Conservation (phyloP, 768 basidiomycete genomes). For the Kwoniella europaea region DNA sequence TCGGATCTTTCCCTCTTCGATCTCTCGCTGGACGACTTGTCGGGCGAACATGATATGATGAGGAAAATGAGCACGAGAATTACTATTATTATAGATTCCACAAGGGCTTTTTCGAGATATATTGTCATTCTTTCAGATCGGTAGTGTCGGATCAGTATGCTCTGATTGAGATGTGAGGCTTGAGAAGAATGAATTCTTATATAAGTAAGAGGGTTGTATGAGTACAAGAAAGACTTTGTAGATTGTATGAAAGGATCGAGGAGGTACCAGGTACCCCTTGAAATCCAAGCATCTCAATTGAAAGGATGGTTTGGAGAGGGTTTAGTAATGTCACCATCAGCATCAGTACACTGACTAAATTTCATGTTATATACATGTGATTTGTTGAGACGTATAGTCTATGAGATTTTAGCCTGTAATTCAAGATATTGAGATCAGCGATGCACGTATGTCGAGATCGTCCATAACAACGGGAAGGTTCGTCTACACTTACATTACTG, state of each 20-base stretch:
- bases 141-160: background rate
- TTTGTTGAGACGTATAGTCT: no score
- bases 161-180: background rate
- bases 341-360: no score
- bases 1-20: background rate
- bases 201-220: background rate
- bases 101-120: slow-evolving; percentile 19
- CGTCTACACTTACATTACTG: slow-evolving; percentile 70
- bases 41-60: slow-evolving; percentile 11
- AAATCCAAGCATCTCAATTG: no score
- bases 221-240: no score
- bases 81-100: slow-evolving; percentile 22
- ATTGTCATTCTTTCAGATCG: slow-evolving; percentile 10
- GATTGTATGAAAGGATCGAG: no score
- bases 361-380: no score
- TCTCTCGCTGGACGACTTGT: background rate
- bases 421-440: background rate
- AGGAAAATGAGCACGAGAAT: slow-evolving; percentile 18
- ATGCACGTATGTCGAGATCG: background rate
- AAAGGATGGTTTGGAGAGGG: no score
- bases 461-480: background rate
- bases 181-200: background rate
- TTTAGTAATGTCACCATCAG: no score
- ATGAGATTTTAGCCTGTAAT: no score
- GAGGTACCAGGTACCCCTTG: no score